phyloP scores from a whole-genome alignment of 164 flowering plant species.

The Kalanchoe fedtschenkoi region DNA sequence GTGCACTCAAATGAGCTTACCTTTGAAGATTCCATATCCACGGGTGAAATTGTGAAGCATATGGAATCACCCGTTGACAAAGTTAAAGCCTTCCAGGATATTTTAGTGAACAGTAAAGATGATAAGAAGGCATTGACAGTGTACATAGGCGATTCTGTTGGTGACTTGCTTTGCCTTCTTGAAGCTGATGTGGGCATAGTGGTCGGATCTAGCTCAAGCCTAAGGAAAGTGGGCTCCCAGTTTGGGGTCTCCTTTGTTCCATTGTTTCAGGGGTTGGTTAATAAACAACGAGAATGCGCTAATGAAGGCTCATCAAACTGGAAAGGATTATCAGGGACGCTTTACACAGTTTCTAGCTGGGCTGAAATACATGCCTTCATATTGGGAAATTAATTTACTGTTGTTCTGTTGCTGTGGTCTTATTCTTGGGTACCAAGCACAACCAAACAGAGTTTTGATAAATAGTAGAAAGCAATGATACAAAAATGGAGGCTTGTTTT shows the following conservation, averaged over 20 bases:
- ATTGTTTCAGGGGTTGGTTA: conserved; percentile 38
- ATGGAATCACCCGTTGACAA: conserved; percentile 55
- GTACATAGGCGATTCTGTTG: conserved; percentile 56
- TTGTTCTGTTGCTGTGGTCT: conserved; percentile 6
- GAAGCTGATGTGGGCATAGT: conserved; percentile 63
- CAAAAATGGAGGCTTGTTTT: conserved; percentile 32
- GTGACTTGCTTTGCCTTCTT: conserved; percentile 58
- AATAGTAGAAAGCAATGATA: conserved; percentile 14
- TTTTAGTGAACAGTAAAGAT: conserved; percentile 13
- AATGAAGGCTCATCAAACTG: conserved; percentile 24
- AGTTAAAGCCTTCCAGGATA: conserved; percentile 26
- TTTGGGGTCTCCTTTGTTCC: conserved; percentile 58
- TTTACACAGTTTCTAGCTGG: conserved; percentile 60
- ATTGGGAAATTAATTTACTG: conserved; percentile 31
- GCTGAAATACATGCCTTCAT: conserved; percentile 55
- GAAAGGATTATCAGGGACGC: conserved; percentile 37
- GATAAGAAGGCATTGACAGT: conserved; percentile 28
- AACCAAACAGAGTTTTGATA: conserved; percentile 15
- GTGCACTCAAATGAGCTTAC: conserved; percentile 49
- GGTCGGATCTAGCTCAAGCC: conserved; percentile 49
- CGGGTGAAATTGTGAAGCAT: conserved; percentile 41
- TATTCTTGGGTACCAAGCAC: conserved; percentile 11
- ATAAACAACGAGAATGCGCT: conserved; percentile 31
- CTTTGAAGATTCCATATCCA: conserved; percentile 34
- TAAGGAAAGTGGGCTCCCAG: conserved; percentile 40